Percentiles rank a stretch among this genome's conserved stretches.
Conservation (phyloP, 2,329 filamentous ascomycete species). For the Tolypocladium ophioglossoides region DNA sequence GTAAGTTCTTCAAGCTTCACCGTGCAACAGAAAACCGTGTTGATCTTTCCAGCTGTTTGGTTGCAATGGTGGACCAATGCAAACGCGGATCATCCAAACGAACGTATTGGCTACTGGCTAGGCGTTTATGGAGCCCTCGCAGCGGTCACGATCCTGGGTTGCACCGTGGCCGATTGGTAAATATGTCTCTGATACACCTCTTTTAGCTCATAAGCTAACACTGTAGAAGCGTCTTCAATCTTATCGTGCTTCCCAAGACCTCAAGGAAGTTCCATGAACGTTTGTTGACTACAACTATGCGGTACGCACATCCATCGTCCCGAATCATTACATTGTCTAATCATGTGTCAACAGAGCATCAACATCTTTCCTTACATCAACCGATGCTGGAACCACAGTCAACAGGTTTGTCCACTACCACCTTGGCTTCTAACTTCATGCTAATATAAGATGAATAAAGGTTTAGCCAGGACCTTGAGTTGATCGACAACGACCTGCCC, state of each 20-base stretch:
- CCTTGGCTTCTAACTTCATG: background rate
- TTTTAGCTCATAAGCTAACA: background rate
- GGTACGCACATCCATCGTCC: background rate
- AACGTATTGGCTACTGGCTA: conserved; percentile 10
- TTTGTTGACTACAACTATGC: conserved; percentile 19
- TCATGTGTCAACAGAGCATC: conserved; percentile 5
- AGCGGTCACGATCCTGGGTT: conserved; percentile 6
- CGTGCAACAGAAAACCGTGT: background rate
- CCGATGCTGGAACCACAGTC: conserved; percentile 22
- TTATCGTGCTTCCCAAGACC: conserved; percentile 16
- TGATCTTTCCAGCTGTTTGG: conserved; percentile 9
- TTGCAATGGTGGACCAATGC: conserved; percentile 14
- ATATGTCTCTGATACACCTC: background rate
- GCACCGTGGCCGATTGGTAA: conserved; percentile 8
- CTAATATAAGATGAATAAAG: conserved; percentile 4
- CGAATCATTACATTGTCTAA: conserved; percentile 3
- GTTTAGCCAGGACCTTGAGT: conserved; percentile 29
- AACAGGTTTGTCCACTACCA: conserved; percentile 11
- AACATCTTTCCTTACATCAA: conserved; percentile 22
- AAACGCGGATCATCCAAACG: conserved; percentile 7
- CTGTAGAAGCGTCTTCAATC: conserved; percentile 8
- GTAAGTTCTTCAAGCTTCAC: conserved; percentile 1
- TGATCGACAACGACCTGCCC: conserved; percentile 26
- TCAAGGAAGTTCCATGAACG: conserved; percentile 11
- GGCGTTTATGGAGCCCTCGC: conserved; percentile 9